Conservation (phyloP, 2,329 filamentous ascomycete species). For the Penicillium sp. region DNA sequence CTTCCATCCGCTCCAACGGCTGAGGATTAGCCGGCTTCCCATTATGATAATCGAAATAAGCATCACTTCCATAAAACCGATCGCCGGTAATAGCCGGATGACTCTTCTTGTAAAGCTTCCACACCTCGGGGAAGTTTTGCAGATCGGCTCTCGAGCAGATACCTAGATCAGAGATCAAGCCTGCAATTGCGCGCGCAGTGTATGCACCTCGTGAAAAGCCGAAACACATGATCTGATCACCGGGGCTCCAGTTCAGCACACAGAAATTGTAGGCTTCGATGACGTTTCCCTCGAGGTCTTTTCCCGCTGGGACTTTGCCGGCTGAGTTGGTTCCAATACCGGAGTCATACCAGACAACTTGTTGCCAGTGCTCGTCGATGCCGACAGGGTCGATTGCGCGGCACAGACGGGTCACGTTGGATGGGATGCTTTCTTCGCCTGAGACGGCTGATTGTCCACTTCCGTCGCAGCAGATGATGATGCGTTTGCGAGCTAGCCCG, state of each 20-base stretch:
- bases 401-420: slow-evolving; percentile 34
- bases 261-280: slow-evolving; percentile 24
- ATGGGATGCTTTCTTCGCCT: slow-evolving; percentile 30
- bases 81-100: slow-evolving; percentile 4
- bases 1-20: slow-evolving; percentile 6
- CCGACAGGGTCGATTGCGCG: slow-evolving; percentile 29
- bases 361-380: slow-evolving; percentile 27
- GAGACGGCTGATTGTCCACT: slow-evolving; percentile 36
- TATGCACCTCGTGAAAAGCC: slow-evolving; percentile 23
- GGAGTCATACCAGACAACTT: slow-evolving; percentile 36
- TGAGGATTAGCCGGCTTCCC: slow-evolving; percentile 21
- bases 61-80: slow-evolving; percentile 19
- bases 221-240: slow-evolving; percentile 24
- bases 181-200: slow-evolving; percentile 22
- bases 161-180: slow-evolving; percentile 22
- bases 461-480: slow-evolving; percentile 36
- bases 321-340: slow-evolving; percentile 29
- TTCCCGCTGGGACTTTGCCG: slow-evolving; percentile 25
- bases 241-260: slow-evolving; percentile 19
- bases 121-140: slow-evolving; percentile 21
- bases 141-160: slow-evolving; percentile 17
- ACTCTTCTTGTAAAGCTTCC: slow-evolving; percentile 16
- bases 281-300: slow-evolving; percentile 20
- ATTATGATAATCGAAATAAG: slow-evolving; percentile 23
- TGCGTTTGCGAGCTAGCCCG: slow-evolving; percentile 23